These are phyloP conservation scores for Pseudotsuga menziesii DNA, from an alignment of 75 land plant genomes.

Conservation along the genomic window DNA sequence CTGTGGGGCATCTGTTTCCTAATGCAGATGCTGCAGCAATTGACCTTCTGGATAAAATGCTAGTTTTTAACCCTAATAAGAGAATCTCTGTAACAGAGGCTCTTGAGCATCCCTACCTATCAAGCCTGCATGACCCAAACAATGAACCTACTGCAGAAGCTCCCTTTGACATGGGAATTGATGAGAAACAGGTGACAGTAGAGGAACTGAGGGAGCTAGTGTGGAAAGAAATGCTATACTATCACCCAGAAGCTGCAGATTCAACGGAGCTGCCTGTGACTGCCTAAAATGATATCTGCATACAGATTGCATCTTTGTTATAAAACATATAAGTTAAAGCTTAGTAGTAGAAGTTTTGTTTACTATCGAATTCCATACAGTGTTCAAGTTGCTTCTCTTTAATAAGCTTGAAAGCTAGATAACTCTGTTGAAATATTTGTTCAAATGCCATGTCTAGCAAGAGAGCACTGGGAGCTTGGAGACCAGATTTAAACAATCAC, in stretches of 20 bases:
- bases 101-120: slow-evolving; percentile 73
- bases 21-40: slow-evolving; percentile 70
- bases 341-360: too few species aligned
- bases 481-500: too few species aligned
- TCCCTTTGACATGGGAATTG: slow-evolving; percentile 53
- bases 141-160: slow-evolving; percentile 54
- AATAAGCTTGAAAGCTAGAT: too few species aligned
- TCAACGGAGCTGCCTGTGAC: too few species aligned
- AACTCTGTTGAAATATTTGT: too few species aligned
- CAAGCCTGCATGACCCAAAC: slow-evolving; percentile 57
- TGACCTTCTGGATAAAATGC: slow-evolving; percentile 72
- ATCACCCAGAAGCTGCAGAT: slow-evolving; percentile 55
- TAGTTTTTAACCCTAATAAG: slow-evolving; percentile 71
- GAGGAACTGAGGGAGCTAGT: slow-evolving; percentile 64
- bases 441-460: too few species aligned
- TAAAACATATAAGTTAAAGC: too few species aligned
- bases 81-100: slow-evolving; percentile 73
- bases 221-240: slow-evolving; percentile 75
- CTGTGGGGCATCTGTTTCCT: slow-evolving; percentile 54
- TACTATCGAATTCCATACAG: too few species aligned
- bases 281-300: too few species aligned
- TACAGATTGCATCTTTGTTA: too few species aligned
- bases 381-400: too few species aligned
- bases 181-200: slow-evolving; percentile 50
- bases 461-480: too few species aligned